These are phyloP conservation scores for Aureobasidium sp. DNA, from an alignment of 2,329 filamentous ascomycete genomes.

Conservation along the genomic window DNA sequence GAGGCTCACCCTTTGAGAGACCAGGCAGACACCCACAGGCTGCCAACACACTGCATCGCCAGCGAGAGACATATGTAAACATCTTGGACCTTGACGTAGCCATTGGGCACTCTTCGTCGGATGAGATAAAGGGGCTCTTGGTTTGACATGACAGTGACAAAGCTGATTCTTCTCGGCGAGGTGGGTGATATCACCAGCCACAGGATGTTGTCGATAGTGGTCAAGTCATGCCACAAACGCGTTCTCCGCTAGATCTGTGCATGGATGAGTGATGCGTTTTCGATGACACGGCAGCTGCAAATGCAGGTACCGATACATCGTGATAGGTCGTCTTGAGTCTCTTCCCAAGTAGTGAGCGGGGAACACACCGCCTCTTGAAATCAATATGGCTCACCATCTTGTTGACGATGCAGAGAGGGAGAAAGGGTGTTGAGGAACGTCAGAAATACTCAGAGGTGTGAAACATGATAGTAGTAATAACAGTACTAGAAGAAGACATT, in stretches of 20 bases:
- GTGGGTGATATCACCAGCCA: neutral
- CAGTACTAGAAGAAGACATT: neutral
- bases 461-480: neutral
- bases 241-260: constrained; percentile 1
- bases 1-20: neutral
- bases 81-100: neutral
- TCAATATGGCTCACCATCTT: neutral
- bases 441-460: neutral
- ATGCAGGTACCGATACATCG: neutral
- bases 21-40: neutral
- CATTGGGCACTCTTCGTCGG: neutral
- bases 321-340: neutral
- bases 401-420: neutral
- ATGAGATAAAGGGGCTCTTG: neutral
- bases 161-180: neutral
- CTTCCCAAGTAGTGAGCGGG: neutral
- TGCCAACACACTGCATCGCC: neutral
- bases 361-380: neutral
- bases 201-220: neutral
- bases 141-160: neutral
- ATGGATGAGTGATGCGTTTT: neutral
- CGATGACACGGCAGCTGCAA: neutral
- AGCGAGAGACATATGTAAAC: neutral
- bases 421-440: neutral
- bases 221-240: neutral